A percentile compares a stretch with the other conserved stretches of the same genome.
phyloP scores from a whole-genome alignment of 805 yeast genomes.

The Clavispora fructus region DNA sequence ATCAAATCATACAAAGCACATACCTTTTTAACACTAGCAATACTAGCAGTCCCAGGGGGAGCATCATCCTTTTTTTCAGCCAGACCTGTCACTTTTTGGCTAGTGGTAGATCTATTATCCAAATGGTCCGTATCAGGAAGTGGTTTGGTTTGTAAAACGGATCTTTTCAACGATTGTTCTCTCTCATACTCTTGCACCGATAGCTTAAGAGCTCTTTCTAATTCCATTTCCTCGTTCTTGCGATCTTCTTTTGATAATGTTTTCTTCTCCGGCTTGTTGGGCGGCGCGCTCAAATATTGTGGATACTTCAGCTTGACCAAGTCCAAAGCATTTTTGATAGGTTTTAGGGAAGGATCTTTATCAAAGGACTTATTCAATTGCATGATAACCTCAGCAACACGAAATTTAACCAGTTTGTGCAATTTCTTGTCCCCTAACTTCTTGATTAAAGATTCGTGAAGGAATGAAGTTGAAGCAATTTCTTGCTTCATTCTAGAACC shows the following conservation, averaged over 20 bases:
- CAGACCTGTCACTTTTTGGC: neutral
- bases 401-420: conserved; percentile 63
- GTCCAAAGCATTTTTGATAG: conserved; percentile 58
- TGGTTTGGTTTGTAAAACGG: conserved; percentile 27
- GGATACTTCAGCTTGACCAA: conserved; percentile 38
- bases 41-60: conserved; percentile 22
- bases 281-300: conserved; percentile 30
- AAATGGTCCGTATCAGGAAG: conserved; percentile 23
- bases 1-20: conserved; percentile 79
- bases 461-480: conserved; percentile 34
- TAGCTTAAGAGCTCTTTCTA: conserved; percentile 67
- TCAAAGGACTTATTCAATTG: conserved; percentile 63
- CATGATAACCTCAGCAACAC: conserved; percentile 60
- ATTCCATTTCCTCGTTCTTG: conserved; percentile 69
- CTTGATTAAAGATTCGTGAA: conserved; percentile 28
- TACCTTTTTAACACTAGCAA: conserved; percentile 56
- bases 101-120: neutral
- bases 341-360: conserved; percentile 69
- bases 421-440: conserved; percentile 50
- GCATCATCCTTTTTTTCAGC: conserved; percentile 11
- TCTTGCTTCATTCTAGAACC: conserved; percentile 42
- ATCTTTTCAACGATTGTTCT: conserved; percentile 27
- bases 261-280: conserved; percentile 56
- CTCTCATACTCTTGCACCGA: conserved; percentile 61
- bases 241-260: conserved; percentile 42